Evolutionary conservation across 176 grass and related monocot species (phyloP).

Genomic region (Saccharum officinarum): DNA sequence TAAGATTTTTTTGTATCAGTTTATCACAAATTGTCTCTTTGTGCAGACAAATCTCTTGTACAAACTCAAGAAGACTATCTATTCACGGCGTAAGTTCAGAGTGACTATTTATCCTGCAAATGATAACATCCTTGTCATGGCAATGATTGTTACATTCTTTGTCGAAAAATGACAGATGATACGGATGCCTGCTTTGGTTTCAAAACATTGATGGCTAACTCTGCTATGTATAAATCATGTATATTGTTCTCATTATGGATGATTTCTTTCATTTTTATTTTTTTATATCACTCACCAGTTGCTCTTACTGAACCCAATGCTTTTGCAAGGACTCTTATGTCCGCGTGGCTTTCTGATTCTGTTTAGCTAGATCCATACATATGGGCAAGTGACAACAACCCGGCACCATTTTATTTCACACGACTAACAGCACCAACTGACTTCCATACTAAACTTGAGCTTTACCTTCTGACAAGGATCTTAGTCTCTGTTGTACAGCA

Average conservation of each 20-base stretch:
- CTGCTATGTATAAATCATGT: neutral
- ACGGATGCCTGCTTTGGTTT: neutral
- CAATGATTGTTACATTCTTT: conserved; percentile 78
- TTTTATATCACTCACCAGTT: conserved; percentile 11
- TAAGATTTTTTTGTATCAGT: neutral
- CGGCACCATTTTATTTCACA: neutral
- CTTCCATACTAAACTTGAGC: neutral
- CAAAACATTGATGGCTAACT: conserved; percentile 25
- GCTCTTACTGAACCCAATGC: conserved; percentile 7
- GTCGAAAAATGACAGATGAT: conserved; percentile 35
- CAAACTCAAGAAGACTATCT: conserved; percentile 75
- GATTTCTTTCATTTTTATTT: conserved; percentile 17
- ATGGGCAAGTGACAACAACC: neutral
- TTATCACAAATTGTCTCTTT: conserved; percentile 17
- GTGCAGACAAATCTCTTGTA: conserved; percentile 86
- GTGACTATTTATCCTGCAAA: conserved; percentile 91
- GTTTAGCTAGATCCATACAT: neutral
- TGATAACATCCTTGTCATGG: conserved; percentile 64
- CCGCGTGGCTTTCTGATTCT: neutral
- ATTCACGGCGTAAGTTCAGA: conserved; percentile 81
- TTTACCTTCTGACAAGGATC: neutral
- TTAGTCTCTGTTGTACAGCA: neutral
- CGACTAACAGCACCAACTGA: neutral
- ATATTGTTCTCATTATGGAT: neutral
- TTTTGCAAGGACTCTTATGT: neutral